Conservation (phyloP, 2,329 filamentous ascomycete genomes). For the Sporothrix brunneoviolacea region DNA sequence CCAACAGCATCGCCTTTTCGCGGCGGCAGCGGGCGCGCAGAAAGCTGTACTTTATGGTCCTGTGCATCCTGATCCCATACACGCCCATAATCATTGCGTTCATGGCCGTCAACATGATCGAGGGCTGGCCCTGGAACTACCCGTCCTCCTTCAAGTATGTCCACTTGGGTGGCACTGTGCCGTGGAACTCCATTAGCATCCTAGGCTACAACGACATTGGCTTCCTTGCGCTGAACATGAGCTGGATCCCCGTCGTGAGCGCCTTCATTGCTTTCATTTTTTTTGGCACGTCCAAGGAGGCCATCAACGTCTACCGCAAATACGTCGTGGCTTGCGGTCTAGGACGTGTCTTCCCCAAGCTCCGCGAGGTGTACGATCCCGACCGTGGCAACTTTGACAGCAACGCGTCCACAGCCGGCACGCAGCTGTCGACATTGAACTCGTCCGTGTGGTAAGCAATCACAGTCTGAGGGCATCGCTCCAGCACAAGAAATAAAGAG, state of each 20-base stretch:
- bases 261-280: slow-evolving; percentile 44
- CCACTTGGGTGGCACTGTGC: slow-evolving; percentile 31
- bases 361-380: slow-evolving; percentile 28
- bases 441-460: not conserved
- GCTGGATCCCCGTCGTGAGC: slow-evolving; percentile 43
- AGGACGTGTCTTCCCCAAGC: slow-evolving; percentile 36
- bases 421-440: slow-evolving; percentile 1
- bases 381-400: slow-evolving; percentile 14
- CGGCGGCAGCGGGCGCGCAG: slow-evolving; percentile 43
- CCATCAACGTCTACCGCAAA: slow-evolving; percentile 42
- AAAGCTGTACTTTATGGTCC: slow-evolving; percentile 49
- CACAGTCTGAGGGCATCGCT: too few relatives aligned
- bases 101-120: slow-evolving; percentile 34
- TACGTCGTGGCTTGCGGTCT: slow-evolving; percentile 35
- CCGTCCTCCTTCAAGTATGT: slow-evolving; percentile 37
- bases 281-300: slow-evolving; percentile 51
- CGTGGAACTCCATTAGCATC: slow-evolving; percentile 44
- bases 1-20: slow-evolving; percentile 30
- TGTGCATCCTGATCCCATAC: slow-evolving; percentile 46
- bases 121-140: slow-evolving; percentile 23
- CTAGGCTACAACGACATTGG: slow-evolving; percentile 34
- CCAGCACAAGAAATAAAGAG: not conserved
- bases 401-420: not conserved
- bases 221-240: slow-evolving; percentile 37
- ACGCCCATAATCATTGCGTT: slow-evolving; percentile 41